A percentile compares a stretch with the other conserved stretches of the same genome.
Evolutionary conservation across 1,284 basidiomycete genomes (phyloP).

Genomic region (Serendipita sp.): DNA sequence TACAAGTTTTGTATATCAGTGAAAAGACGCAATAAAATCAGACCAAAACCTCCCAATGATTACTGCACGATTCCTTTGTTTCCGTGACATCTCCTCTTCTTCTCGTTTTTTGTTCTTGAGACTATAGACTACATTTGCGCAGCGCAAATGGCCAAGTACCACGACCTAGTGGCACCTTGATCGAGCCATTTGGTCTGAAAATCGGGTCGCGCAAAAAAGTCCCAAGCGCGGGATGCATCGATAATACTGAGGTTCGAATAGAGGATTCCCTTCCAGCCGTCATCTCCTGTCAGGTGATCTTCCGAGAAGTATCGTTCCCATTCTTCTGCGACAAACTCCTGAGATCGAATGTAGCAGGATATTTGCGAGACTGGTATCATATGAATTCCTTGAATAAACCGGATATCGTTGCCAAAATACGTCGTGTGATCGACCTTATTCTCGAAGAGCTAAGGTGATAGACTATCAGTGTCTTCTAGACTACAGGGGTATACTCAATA

Average conservation of each 20-base stretch:
- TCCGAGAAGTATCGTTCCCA: constrained; percentile 6
- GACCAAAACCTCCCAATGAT: too few relatives aligned
- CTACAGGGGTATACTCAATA: background rate
- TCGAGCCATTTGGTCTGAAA: background rate
- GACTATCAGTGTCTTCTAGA: background rate
- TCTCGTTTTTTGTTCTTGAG: background rate
- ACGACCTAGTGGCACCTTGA: background rate
- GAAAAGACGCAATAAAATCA: too few relatives aligned
- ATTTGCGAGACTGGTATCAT: constrained; percentile 7
- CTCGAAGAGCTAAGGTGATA: constrained; percentile 4
- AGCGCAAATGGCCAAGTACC: background rate
- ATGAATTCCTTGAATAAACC: constrained; percentile 9
- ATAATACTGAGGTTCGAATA: background rate
- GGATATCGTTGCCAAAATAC: constrained; percentile 6
- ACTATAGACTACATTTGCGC: background rate
- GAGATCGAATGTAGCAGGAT: background rate
- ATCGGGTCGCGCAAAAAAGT: background rate
- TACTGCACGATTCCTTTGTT: too few relatives aligned
- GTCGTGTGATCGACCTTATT: constrained; percentile 9
- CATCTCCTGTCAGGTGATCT: background rate
- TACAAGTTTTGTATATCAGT: too few relatives aligned
- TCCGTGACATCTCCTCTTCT: too few relatives aligned
- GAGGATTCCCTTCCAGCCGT: constrained; percentile 4
- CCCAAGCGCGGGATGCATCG: background rate
- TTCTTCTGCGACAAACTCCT: constrained; percentile 1